These are phyloP conservation scores for Triticum urartu DNA, from an alignment of 176 grass and related monocot species.

Conservation along the genomic window DNA sequence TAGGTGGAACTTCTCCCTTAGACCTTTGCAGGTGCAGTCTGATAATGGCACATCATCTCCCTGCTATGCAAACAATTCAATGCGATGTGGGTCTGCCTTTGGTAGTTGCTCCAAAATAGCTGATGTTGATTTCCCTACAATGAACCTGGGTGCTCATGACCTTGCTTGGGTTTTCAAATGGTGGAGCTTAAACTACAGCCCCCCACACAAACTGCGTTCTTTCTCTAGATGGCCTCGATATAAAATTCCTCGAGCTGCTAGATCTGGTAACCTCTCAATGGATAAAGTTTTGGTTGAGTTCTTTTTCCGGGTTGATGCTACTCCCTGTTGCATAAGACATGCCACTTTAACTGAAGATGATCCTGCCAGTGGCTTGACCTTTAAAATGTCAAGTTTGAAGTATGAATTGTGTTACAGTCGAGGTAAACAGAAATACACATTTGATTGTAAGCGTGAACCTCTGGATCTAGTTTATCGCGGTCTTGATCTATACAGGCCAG, in stretches of 20 bases:
- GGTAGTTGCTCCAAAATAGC: slow-evolving; percentile 52
- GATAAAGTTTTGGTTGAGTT: slow-evolving; percentile 99
- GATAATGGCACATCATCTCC: slow-evolving; percentile 50
- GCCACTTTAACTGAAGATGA: slow-evolving; percentile 85
- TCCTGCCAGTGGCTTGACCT: slow-evolving; percentile 88
- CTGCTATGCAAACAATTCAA: slow-evolving; percentile 54
- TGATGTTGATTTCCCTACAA: slow-evolving; percentile 66
- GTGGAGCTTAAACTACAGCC: slow-evolving; percentile 96
- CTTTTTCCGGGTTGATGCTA: slow-evolving; percentile 90
- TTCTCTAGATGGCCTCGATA: slow-evolving; percentile 97
- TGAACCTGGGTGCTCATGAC: slow-evolving; percentile 98
- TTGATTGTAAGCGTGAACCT: slow-evolving; percentile 87
- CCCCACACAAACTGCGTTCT: slow-evolving; percentile 90
- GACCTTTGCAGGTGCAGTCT: slow-evolving; percentile 48
- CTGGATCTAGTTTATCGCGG: slow-evolving; percentile 98
- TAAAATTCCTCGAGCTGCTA: slow-evolving; percentile 71
- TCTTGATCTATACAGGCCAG: slow-evolving; percentile 79
- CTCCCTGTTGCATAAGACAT: slow-evolving; percentile 93
- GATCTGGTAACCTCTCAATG: slow-evolving; percentile 96
- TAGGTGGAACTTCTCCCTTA: slow-evolving; percentile 95
- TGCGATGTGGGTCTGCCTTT: slow-evolving; percentile 43
- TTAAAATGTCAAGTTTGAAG: slow-evolving; percentile 99
- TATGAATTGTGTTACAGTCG: slow-evolving; percentile 96
- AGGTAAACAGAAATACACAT: slow-evolving; percentile 97
- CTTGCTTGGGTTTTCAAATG: slow-evolving; percentile 99